These are phyloP conservation scores for Solanum hybrid DNA, from an alignment of 305 asterid genomes.

Conservation along the genomic window DNA sequence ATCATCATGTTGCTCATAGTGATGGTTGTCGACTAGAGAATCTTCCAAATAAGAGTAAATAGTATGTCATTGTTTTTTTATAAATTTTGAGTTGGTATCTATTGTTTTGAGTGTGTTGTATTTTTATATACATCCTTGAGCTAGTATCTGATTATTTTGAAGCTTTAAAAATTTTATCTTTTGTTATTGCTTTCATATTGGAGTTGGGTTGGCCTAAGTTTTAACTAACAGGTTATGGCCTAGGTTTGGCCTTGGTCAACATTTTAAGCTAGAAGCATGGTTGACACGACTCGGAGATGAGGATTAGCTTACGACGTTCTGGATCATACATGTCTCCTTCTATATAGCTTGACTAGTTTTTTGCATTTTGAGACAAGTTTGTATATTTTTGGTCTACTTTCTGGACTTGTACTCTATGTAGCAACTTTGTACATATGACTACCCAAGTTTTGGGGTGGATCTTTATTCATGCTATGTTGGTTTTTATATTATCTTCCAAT, in stretches of 20 bases:
- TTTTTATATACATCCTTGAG: background rate
- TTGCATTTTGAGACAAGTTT: background rate
- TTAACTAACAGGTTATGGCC: background rate
- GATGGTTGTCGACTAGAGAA: background rate
- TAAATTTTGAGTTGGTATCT: background rate
- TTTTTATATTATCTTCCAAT: background rate
- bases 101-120: background rate
- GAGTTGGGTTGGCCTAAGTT: background rate
- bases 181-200: background rate
- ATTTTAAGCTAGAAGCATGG: background rate
- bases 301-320: background rate
- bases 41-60: background rate
- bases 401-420: background rate
- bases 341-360: background rate
- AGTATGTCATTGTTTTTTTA: background rate
- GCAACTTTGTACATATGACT: background rate
- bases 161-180: background rate
- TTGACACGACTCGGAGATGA: background rate
- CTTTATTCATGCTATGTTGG: background rate
- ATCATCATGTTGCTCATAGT: background rate
- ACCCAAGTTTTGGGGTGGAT: background rate
- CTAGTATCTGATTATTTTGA: background rate
- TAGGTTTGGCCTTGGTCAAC: background rate
- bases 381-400: background rate
- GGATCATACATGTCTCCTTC: background rate